Evolutionary conservation across 495 filamentous ascomycete species (phyloP).

Genomic region (Annulohypoxylon maeteangense): DNA sequence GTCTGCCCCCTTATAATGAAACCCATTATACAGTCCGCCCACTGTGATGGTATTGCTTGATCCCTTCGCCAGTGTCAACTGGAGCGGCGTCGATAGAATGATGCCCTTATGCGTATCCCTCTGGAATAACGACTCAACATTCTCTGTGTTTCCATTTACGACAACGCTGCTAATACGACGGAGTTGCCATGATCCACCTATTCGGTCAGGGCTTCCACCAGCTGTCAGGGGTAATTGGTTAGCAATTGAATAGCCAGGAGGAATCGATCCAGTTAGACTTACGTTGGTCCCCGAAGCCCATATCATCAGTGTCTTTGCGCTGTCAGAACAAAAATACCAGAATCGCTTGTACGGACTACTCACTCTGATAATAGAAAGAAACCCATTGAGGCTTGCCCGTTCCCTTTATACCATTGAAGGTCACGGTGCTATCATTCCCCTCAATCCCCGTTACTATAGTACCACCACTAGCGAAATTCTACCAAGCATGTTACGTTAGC

Average conservation of each 20-base stretch:
- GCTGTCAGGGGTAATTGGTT: constrained; percentile 23
- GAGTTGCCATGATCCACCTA: constrained; percentile 56
- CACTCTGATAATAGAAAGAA: constrained; percentile 63
- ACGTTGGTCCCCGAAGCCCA: constrained; percentile 59
- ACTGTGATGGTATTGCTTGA: constrained; percentile 55
- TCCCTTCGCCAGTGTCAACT: constrained; percentile 51
- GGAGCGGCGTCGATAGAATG: constrained; percentile 54
- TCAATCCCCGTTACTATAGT: constrained; percentile 60
- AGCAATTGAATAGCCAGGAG: background rate
- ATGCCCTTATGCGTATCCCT: constrained; percentile 60
- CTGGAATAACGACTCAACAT: constrained; percentile 54
- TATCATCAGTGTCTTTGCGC: constrained; percentile 51
- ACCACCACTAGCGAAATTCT: constrained; percentile 59
- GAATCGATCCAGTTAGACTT: constrained; percentile 13
- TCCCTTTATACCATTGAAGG: constrained; percentile 59
- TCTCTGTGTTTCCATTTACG: constrained; percentile 51
- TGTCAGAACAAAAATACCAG: constrained; percentile 11
- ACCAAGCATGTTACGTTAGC: background rate
- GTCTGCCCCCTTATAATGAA: constrained; percentile 55
- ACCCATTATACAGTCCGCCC: constrained; percentile 54
- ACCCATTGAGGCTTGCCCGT: constrained; percentile 64
- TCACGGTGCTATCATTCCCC: constrained; percentile 63
- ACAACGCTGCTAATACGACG: constrained; percentile 57
- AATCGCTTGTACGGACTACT: constrained; percentile 1
- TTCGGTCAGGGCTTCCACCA: constrained; percentile 54